Base-by-base conservation (phyloP, 352 stramenopile species). In the Phytophthora lateralis region DNA sequence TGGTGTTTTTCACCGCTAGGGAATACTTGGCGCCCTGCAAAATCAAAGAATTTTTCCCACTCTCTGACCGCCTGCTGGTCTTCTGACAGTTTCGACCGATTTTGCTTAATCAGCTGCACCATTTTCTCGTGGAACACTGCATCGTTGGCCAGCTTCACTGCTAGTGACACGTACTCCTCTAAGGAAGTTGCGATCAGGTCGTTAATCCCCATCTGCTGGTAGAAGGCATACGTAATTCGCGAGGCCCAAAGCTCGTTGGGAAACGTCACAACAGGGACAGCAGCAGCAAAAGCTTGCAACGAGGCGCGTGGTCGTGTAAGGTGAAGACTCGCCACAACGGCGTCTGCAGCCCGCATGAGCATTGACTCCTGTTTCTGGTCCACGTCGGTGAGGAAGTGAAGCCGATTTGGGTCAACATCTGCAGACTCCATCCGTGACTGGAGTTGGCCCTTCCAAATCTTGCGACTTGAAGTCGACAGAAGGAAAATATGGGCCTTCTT, bases 21-120 rank as follows among this genome's bases (percentile, higher is more conserved):
- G 14, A 66, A 80, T 35, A 82, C 61, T 12, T 58, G 59, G 6
- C 35, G 27, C 2, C 53, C 45, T n/a, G 73, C 75, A 59, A 85
- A 78, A 11, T 90, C 70, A 21, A 93, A 76, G 47, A 93, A 91
- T 32, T 60, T 70, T 60, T 91, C 82, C 85, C 85, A 93, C 48
- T 91, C 77, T n/a, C 64, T 17, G 1, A 93, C 72, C 2, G 79
- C 82, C 10, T 63, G 37, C 15, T 18, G 3, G 50, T 87, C 75
- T 52, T 76, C 60, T 4, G 81, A 83, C n/a, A 93, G 27, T 1
- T 58, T 69, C 20, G 63, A 51, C 3, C 76, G 73, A 29, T 72
- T 68, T 2, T 62, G 57, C 27, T 77, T 64, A 20, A 93, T 73
- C 37, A 81, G 70, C 11, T 58, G 24, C n/a, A 56, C 61, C 69